Base-by-base conservation (phyloP, 1,284 basidiomycete species). In the Microbotryum violaceum region DNA sequence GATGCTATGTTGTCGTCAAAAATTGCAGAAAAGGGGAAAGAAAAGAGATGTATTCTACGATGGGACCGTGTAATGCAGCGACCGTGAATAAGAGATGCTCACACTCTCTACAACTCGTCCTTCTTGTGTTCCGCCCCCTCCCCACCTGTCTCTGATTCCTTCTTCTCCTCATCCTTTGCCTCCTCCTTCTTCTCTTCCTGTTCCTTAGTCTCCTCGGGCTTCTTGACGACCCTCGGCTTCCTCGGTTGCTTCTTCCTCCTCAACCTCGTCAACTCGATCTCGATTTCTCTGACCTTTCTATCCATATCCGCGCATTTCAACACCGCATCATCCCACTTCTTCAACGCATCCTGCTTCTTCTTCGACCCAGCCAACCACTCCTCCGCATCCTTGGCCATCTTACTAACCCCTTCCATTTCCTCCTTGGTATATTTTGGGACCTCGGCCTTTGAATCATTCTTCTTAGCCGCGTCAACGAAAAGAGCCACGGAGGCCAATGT, bases 291-390 rank as follows among this genome's bases (percentile, higher is more conserved):
- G 50, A 87, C 87, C 57, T 85, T 80, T 61, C 84, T 83, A 75
- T 86, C 85, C 82, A 96, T 84, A 75, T 94, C 91, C 69, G 78
- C 82, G 56, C 85, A 85, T 73, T 85, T 81, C 51, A 96, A 82
- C 23, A 87, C 85, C 0, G 91, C 89, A 72, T 94, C 85, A 74
- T 88, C 83, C 71, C 88, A 82, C 74, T 80, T 76, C 74, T 83
- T 80, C 54, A 87, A 82, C 55, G 74, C 74, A 78, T 85, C 87
- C 77, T 94, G 91, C 76, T 83, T 84, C 77, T 87, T 85, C 48
- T 91, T 86, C 75, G 82, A 82, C 60, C 82, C 83, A 69, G 84
- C 80, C 64, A 94, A 77, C 90, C 91, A 96, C 42, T 74, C 68
- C 76, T 89, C 88, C 70, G 89, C 84, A 55, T 88, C 87, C 72